A percentile compares a stretch with the other conserved stretches of the same genome.
phyloP scores from a whole-genome alignment of 1,139 yeast genomes.

The Taphrina communis region DNA sequence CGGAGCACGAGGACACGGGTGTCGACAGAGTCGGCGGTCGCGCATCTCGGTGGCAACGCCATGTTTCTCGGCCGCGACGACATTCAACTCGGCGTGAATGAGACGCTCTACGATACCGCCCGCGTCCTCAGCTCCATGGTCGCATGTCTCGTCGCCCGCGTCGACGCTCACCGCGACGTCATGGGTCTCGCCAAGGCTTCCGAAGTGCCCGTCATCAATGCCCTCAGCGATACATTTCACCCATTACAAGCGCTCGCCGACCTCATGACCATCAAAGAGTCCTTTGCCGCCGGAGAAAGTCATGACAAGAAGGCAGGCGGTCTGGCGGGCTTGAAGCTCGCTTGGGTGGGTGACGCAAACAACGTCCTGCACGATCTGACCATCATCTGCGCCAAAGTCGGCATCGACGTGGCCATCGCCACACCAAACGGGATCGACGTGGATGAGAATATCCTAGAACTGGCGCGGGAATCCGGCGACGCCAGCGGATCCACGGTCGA shows the following conservation, averaged over 20 bases:
- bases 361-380: conserved; percentile 93
- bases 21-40: conserved; percentile 92
- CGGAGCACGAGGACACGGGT: conserved; percentile 94
- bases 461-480: conserved; percentile 62
- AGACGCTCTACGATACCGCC: conserved; percentile 84
- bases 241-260: conserved; percentile 96
- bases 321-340: conserved; percentile 62
- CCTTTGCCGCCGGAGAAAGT: conserved; percentile 58
- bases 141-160: conserved; percentile 94
- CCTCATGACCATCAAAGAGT: conserved; percentile 79
- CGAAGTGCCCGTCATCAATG: conserved; percentile 86
- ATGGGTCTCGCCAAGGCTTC: conserved; percentile 70
- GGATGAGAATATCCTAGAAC: conserved; percentile 61
- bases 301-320: too few species aligned
- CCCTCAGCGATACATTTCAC: conserved; percentile 89
- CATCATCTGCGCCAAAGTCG: conserved; percentile 84
- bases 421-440: conserved; percentile 78
- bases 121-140: conserved; percentile 93
- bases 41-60: conserved; percentile 93
- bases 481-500: conserved; percentile 63
- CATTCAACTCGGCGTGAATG: conserved; percentile 93
- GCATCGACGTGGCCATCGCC: conserved; percentile 82
- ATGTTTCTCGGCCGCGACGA: conserved; percentile 96
- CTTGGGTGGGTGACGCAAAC: conserved; percentile 98
- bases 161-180: conserved; percentile 81